Evolutionary conservation across 2,329 filamentous ascomycete genomes (phyloP).

Genomic region (Xenoacremonium recifei): DNA sequence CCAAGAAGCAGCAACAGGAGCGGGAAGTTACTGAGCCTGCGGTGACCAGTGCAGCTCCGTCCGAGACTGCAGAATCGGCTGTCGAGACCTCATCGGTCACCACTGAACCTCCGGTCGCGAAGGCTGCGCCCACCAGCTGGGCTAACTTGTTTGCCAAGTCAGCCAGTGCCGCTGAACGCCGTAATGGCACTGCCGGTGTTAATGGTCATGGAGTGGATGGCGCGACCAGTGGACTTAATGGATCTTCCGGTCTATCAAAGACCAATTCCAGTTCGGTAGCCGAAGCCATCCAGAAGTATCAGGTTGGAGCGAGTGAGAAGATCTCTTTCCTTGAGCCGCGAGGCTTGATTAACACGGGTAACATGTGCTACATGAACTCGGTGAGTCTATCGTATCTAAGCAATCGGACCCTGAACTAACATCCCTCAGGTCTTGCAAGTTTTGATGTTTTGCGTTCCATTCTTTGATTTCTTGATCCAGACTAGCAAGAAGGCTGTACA

Average conservation of each 20-base stretch:
- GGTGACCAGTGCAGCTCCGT: constrained; percentile 7
- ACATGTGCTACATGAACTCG: constrained; percentile 99
- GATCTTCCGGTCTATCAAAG: constrained; percentile 39
- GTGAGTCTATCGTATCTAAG: constrained; percentile 55
- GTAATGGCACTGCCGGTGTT: constrained; percentile 9
- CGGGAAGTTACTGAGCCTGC: constrained; percentile 14
- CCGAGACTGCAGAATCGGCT: constrained; percentile 20
- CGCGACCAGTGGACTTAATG: constrained; percentile 14
- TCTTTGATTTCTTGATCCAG: constrained; percentile 90
- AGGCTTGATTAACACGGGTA: constrained; percentile 93
- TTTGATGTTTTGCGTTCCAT: constrained; percentile 88
- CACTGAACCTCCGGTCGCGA: constrained; percentile 23
- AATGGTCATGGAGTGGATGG: constrained; percentile 24
- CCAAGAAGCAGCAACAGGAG: constrained; percentile 24
- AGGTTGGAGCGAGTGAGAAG: constrained; percentile 62
- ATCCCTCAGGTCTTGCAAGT: constrained; percentile 80
- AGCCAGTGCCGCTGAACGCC: constrained; percentile 16
- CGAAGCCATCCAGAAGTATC: constrained; percentile 74
- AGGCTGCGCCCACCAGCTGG: constrained; percentile 37
- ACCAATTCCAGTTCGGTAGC: constrained; percentile 60
- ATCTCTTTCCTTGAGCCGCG: constrained; percentile 86
- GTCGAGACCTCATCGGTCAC: constrained; percentile 21
- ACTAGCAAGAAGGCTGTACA: constrained; percentile 79
- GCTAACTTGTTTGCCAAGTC: constrained; percentile 38
- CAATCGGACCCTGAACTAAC: constrained; percentile 31